Base-by-base conservation (phyloP, 169 alveolate genomes). In the Besnoitia besnoiti region DNA sequence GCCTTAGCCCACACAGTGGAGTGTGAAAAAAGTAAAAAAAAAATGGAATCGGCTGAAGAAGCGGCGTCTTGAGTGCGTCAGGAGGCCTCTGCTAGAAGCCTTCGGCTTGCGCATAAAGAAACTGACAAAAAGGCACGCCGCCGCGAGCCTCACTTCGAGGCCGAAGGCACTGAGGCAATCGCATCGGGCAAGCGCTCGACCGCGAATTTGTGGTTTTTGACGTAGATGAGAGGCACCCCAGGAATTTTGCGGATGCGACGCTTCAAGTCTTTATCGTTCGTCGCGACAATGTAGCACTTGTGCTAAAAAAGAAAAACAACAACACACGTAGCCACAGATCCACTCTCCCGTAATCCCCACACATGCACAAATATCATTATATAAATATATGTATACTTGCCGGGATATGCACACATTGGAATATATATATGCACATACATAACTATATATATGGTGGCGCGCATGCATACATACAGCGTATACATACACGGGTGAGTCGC, bases 211-310 rank as follows among this genome's bases (percentile, higher is more conserved):
- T 98, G 99, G 85, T 97, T 97, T 87, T 98, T 97, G 59, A 99
- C 99, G 91, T 97, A 98, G 99, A 99, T 98, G 49, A 99, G 98
- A 47, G 99, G 99, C 24, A 98, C 99, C 5, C 99, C 99, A 0
- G 99, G 99, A 39, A 99, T 97, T 95, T 99, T 98, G 79, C 99
- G 97, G 35, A 99, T 97, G 94, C 99, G 96, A 87, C 99, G 97
- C 94, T 98, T 98, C 90, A 99, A 94, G 92, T 99, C 99, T 92
- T 98, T 98, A 96, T 99, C 99, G 94, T 99, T 98, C n/a, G 99
- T 99, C 14, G 99, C 99, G 80, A 99, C 99, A 67, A 98, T 98
- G 94, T 97, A 99, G 90, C 99, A 98, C 91, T 99, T 97, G 94
- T 98, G 99, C 97, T 98, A 33, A 62, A 33, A 62, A 62, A 24